Conservation (phyloP, 768 basidiomycete species). For the Mycena capillaripes region DNA sequence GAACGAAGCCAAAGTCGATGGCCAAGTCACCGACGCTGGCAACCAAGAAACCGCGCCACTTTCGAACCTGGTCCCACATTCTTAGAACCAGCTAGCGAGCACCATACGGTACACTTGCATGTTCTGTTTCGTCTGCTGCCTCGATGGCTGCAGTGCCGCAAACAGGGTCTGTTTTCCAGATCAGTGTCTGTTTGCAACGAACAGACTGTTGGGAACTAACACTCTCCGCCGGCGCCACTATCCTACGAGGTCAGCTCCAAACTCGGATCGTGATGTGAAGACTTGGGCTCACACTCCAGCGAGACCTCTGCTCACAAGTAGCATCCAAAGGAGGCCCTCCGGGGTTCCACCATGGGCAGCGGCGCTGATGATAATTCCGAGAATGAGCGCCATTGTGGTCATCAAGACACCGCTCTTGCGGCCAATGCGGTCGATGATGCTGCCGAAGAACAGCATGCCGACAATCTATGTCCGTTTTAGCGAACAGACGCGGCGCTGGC, state of each 20-base stretch:
- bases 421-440: background rate
- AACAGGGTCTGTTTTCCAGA: background rate
- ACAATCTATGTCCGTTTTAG: background rate
- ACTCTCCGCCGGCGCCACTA: background rate
- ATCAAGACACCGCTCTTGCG: background rate
- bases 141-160: conserved; percentile 1
- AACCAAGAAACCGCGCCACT: background rate
- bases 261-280: background rate
- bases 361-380: background rate
- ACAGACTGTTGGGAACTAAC: background rate
- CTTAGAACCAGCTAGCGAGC: background rate
- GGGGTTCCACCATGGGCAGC: background rate
- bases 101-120: background rate
- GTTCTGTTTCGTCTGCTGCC: background rate
- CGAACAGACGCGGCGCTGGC: background rate
- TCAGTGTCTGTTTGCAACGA: background rate
- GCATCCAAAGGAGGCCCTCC: background rate
- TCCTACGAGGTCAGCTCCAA: background rate
- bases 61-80: background rate
- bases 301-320: background rate
- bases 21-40: background rate
- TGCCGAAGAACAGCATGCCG: background rate
- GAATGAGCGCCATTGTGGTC: background rate
- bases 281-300: background rate
- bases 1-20: conserved; percentile 3